Percentiles rank a stretch among this genome's conserved stretches.
These are phyloP conservation scores for Talaromyces wortmannii DNA, from an alignment of 495 filamentous ascomycete species.

Conservation along the genomic window DNA sequence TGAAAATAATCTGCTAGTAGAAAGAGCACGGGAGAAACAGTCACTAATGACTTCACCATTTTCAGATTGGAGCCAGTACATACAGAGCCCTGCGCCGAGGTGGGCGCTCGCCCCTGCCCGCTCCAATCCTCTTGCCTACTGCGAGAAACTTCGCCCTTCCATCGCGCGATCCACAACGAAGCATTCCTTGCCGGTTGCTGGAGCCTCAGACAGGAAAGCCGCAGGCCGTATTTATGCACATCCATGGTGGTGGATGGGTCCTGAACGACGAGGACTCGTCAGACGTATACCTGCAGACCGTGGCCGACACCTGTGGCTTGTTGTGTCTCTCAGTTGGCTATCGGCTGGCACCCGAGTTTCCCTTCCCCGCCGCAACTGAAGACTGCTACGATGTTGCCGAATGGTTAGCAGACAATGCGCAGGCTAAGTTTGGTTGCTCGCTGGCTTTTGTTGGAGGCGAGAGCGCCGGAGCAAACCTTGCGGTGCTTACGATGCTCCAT, in stretches of 20 bases:
- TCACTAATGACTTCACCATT: slow-evolving; percentile 1
- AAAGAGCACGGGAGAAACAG: not conserved
- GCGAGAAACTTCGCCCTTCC: slow-evolving; percentile 36
- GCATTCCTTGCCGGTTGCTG: slow-evolving; percentile 42
- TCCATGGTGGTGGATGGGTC: slow-evolving; percentile 50
- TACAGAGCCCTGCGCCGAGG: slow-evolving; percentile 38
- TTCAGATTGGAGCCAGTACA: slow-evolving; percentile 12
- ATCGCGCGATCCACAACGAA: slow-evolving; percentile 37
- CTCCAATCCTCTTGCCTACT: slow-evolving; percentile 22
- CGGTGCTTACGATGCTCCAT: slow-evolving; percentile 32
- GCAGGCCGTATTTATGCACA: slow-evolving; percentile 42
- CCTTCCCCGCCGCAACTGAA: slow-evolving; percentile 41
- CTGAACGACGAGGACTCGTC: slow-evolving; percentile 21
- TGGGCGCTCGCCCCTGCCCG: slow-evolving; percentile 34
- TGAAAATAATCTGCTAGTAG: slow-evolving; percentile 3
- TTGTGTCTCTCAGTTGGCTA: slow-evolving; percentile 50
- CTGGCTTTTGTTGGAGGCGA: slow-evolving; percentile 21
- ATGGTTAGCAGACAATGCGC: slow-evolving; percentile 39
- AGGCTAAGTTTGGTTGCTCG: slow-evolving; percentile 12
- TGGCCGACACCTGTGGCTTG: slow-evolving; percentile 32
- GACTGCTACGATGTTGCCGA: slow-evolving; percentile 49
- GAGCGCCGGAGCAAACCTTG: slow-evolving; percentile 42
- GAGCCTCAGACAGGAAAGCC: slow-evolving; percentile 29
- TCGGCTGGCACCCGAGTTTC: slow-evolving; percentile 52
- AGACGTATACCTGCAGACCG: slow-evolving; percentile 8